Evolutionary conservation across 192 early-diverging fungal genomes (phyloP).

Genomic region (Dissophora globulifera): DNA sequence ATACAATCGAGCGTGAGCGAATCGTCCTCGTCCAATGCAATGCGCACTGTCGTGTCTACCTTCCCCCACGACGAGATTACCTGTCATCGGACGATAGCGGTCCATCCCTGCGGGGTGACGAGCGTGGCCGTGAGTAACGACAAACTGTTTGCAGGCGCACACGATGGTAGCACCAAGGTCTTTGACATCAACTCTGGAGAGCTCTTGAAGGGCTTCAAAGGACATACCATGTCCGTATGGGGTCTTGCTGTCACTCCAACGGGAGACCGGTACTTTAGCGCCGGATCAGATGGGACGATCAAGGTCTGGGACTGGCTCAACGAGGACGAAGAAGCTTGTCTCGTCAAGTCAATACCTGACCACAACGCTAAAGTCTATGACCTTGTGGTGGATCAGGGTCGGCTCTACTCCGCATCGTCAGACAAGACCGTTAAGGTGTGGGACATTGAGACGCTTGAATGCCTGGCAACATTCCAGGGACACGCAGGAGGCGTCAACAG

Average conservation of each 20-base stretch:
- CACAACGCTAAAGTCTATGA: slow-evolving; percentile 66
- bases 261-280: slow-evolving; percentile 60
- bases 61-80: slow-evolving; percentile 64
- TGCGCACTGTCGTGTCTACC: slow-evolving; percentile 41
- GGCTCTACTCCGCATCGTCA: slow-evolving; percentile 62
- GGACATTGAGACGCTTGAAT: slow-evolving; percentile 57
- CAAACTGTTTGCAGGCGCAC: slow-evolving; percentile 64
- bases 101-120: slow-evolving; percentile 65
- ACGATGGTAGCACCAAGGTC: slow-evolving; percentile 67
- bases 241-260: slow-evolving; percentile 59
- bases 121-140: slow-evolving; percentile 60
- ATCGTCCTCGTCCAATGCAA: slow-evolving; percentile 19
- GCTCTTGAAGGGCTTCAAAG: slow-evolving; percentile 52
- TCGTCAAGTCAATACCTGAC: slow-evolving; percentile 52
- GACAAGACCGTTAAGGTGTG: slow-evolving; percentile 69
- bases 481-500: slow-evolving; percentile 67
- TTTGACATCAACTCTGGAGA: slow-evolving; percentile 64
- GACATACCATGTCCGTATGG: slow-evolving; percentile 68
- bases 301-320: slow-evolving; percentile 62
- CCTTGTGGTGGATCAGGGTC: slow-evolving; percentile 53
- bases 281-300: slow-evolving; percentile 65
- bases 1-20: not conserved
- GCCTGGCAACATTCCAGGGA: slow-evolving; percentile 61
- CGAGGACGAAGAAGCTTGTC: slow-evolving; percentile 24
- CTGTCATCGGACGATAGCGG: slow-evolving; percentile 63